Base-by-base conservation (phyloP, 2,329 filamentous ascomycete genomes). In the Sphaerulina populicola region DNA sequence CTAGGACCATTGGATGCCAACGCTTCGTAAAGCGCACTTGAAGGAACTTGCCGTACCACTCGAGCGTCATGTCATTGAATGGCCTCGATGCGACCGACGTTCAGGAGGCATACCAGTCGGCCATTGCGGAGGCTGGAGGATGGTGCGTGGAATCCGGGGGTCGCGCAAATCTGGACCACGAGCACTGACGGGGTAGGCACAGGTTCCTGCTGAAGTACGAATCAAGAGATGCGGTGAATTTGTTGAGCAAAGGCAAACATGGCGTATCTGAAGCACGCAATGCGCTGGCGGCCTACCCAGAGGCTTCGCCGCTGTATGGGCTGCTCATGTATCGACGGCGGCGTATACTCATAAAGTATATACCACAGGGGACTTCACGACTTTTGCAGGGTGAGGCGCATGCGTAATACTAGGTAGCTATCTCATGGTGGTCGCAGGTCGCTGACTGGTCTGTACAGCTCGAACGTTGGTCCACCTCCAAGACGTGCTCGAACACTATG, bases 311-410 rank as follows among this genome's bases (percentile, higher is more conserved):
- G 18, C 74, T 98, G 43, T 98, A 94, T 66, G 93, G 93, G 47
- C 88, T 96, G 66, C 73, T 98, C 60, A 83, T 87, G 62, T 97
- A 96, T 69, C 79, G 91, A 51, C 82, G 90, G 66, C 82, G 89
- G 66, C 96, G 89, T 70, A 86, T 97, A 44, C 72, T 98, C 54
- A 79, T 98, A 68, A 96, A 93, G 72, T 95, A 93, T 68, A 78
- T 95, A 56, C 93, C 91, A 1, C 88, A 94, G 54, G 87, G 84
- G 53, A 91, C 90, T 59, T 97, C 93, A 57, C 81, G 93, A 62
- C 75, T 98, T 49, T 76, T 98, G 48, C 87, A 95, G 86, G 93
- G 93, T 95, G 71, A 61, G 80, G 68, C 51, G 33, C 9, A 38
- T 38, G 18, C 23, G 23, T 12, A 6, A 40, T 14, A 29, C 23